Conservation (phyloP, 192 early-diverging fungal genomes). For the Entomortierella beljakovae region DNA sequence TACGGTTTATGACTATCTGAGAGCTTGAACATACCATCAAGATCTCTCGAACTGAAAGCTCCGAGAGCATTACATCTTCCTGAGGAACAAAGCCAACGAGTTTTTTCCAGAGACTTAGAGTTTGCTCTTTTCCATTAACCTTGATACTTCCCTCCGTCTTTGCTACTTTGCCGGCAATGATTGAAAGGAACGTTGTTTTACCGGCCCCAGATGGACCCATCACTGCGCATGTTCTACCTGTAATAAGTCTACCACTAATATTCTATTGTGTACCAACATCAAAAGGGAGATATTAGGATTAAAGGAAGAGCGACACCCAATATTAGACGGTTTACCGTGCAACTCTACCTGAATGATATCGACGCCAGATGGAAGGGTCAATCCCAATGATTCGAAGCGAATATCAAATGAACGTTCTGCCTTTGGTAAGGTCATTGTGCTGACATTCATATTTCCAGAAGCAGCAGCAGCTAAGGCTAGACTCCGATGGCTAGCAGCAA, state of each 20-base stretch:
- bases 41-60: conserved; percentile 75
- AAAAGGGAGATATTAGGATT: too few species aligned
- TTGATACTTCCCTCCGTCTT: conserved; percentile 64
- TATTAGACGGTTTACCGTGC: too few species aligned
- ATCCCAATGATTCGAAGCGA: conserved; percentile 52
- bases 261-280: conserved; percentile 38
- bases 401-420: conserved; percentile 65
- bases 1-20: too few species aligned
- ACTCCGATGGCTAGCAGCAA: conserved; percentile 32
- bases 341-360: conserved; percentile 64
- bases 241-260: conserved; percentile 65
- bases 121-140: conserved; percentile 68
- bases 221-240: conserved; percentile 68
- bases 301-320: too few species aligned
- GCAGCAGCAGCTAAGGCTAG: conserved; percentile 29
- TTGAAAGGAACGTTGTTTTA: conserved; percentile 71
- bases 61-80: conserved; percentile 72
- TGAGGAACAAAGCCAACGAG: conserved; percentile 81
- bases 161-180: conserved; percentile 72
- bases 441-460: conserved; percentile 44
- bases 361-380: conserved; percentile 55
- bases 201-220: conserved; percentile 70
- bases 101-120: conserved; percentile 70
- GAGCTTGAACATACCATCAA: too few species aligned
- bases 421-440: conserved; percentile 39